Percentiles rank a stretch among this genome's conserved stretches.
Evolutionary conservation across 345 rosid genomes (phyloP).

Genomic region (Combretum micranthum): DNA sequence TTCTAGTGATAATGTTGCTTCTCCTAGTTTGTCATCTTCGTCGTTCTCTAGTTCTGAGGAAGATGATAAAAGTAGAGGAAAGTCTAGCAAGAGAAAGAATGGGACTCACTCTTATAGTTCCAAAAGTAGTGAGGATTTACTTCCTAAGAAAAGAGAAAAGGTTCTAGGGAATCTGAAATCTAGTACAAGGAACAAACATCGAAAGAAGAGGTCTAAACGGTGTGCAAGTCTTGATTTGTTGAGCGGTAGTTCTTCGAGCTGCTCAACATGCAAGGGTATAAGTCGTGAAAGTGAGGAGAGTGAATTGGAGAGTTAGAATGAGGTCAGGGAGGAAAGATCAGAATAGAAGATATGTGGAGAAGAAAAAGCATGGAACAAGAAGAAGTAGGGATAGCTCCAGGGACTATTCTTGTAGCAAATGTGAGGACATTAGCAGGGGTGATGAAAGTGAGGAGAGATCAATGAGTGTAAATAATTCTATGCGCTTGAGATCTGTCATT

Average conservation of each 20-base stretch:
- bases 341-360: conserved; percentile 14
- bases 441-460: conserved; percentile 27
- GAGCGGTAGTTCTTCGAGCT: conserved; percentile 32
- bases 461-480: conserved; percentile 21
- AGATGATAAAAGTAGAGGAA: conserved; percentile 32
- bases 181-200: conserved; percentile 23
- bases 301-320: conserved; percentile 30
- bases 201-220: conserved; percentile 38
- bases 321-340: conserved; percentile 26
- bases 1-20: conserved; percentile 32
- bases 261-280: conserved; percentile 28
- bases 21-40: conserved; percentile 34
- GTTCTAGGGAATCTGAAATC: conserved; percentile 30
- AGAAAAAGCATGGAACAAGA: conserved; percentile 14
- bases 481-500: conserved; percentile 56
- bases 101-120: conserved; percentile 34
- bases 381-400: conserved; percentile 26
- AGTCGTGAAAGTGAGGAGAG: conserved; percentile 28
- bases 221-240: conserved; percentile 31
- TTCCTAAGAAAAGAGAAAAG: conserved; percentile 24
- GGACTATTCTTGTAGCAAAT: conserved; percentile 23
- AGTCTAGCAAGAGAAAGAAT: conserved; percentile 51
- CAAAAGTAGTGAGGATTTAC: conserved; percentile 36
- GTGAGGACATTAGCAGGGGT: conserved; percentile 18
- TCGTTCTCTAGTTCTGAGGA: conserved; percentile 50